Percentiles rank a stretch among this genome's conserved stretches.
Conservation (phyloP, 768 basidiomycete species). For the Lentinula detonsa region DNA sequence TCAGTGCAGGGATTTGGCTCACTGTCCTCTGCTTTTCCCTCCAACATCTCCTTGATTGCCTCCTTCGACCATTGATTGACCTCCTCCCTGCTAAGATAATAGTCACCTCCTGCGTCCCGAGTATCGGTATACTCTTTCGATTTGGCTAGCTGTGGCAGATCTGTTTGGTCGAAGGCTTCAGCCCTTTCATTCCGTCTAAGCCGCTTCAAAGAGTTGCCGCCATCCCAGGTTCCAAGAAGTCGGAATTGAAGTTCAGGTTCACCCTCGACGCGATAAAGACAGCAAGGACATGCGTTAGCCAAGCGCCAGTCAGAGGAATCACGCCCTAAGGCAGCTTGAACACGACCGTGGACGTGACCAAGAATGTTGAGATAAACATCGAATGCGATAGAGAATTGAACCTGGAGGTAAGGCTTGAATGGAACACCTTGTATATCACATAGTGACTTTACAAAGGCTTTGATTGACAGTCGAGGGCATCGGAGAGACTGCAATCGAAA, state of each 20-base stretch:
- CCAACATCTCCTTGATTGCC: neutral
- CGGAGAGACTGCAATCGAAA: constrained; percentile 3
- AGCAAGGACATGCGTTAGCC: constrained; percentile 12
- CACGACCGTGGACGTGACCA: neutral
- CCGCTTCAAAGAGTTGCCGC: constrained; percentile 11
- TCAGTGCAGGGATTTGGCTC: constrained; percentile 10
- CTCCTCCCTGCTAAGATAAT: constrained; percentile 13
- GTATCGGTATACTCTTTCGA: constrained; percentile 11
- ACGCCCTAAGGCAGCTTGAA: constrained; percentile 7
- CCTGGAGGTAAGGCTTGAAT: neutral
- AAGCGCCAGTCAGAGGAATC: constrained; percentile 11
- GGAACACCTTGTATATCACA: constrained; percentile 13
- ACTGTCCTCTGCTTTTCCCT: neutral
- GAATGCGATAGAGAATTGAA: constrained; percentile 9
- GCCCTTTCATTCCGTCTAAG: neutral
- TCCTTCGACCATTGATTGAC: constrained; percentile 17
- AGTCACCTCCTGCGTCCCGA: constrained; percentile 9
- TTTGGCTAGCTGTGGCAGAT: neutral
- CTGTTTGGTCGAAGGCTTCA: neutral
- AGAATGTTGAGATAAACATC: constrained; percentile 12
- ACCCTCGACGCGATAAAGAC: constrained; percentile 9
- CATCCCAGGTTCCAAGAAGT: constrained; percentile 9
- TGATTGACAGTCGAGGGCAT: constrained; percentile 14
- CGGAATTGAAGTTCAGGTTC: constrained; percentile 6
- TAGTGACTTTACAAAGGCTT: constrained; percentile 14